These are phyloP conservation scores for Suillus variegatus DNA, from an alignment of 768 basidiomycete species.

Conservation along the genomic window DNA sequence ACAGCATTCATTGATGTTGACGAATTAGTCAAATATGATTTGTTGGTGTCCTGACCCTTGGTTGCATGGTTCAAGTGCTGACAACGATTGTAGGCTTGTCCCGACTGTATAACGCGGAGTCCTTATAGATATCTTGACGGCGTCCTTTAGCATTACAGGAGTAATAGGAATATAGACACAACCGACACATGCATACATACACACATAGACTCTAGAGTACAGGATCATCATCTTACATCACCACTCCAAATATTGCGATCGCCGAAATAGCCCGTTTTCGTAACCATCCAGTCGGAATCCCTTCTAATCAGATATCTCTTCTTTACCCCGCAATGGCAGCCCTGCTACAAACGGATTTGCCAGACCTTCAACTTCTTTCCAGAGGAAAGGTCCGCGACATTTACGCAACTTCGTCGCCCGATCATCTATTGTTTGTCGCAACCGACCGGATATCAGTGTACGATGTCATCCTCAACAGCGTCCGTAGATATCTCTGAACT, in stretches of 20 bases:
- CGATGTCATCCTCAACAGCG: conserved; percentile 93
- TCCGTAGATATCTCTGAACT: conserved; percentile 41
- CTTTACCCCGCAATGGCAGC: conserved; percentile 30
- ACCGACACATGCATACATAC: background rate
- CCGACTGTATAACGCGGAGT: conserved; percentile 42
- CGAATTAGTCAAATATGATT: conserved; percentile 83
- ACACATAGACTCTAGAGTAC: background rate
- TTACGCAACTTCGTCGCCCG: conserved; percentile 71
- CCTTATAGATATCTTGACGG: background rate
- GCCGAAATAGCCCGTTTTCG: background rate
- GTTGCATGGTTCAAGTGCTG: conserved; percentile 14
- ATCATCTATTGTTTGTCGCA: conserved; percentile 87
- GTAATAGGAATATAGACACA: conserved; percentile 5
- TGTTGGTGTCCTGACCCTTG: conserved; percentile 50
- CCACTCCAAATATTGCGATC: conserved; percentile 4
- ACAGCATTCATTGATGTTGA: conserved; percentile 81
- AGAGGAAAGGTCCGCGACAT: conserved; percentile 97
- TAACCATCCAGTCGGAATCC: background rate
- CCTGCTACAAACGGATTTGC: conserved; percentile 57
- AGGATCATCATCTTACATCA: background rate
- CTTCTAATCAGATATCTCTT: background rate
- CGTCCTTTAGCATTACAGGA: background rate
- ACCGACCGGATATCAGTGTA: conserved; percentile 96
- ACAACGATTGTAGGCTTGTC: conserved; percentile 42
- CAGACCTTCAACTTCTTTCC: conserved; percentile 69